Evolutionary conservation across 2,329 filamentous ascomycete species (phyloP), one percentile per base, ranked within the genome.

Genomic region (Ceratocystis papillata): DNA sequence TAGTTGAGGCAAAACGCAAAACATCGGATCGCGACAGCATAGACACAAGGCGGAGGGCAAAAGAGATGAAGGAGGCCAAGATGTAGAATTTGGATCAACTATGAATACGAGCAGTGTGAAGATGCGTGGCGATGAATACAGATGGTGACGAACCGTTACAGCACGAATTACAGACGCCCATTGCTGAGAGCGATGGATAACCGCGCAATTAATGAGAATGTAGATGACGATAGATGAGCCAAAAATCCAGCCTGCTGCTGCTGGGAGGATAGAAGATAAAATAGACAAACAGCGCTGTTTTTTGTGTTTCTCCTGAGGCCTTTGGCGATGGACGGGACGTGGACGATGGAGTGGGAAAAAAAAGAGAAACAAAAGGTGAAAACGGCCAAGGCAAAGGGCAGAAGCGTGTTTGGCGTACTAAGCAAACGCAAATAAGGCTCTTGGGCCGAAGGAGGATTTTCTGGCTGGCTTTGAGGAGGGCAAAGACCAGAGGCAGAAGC

Each of bases 121-220:
- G 17, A 25, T 53, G 48, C 8, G 37, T 41, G 12, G 3, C 37
- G 37, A 41, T 41, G 17, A 25, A 22, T 53, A 53, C 12, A 20
- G 48, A 22, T 8, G 12, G 20, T 20, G 28, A 68, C 71, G 57
- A 69, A 77, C 76, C 76, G 74, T 81, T 81, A 75, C 83, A 86
- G 77, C 83, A 86, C 70, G 81, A 83, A 70, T 81, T 83, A 75
- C 79, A 80, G 76, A 81, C 82, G 77, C 79, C 84, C 84, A 87
- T 87, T 76, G 77, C 72, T 64, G 55, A 65, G 33, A 25, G 45
- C 50, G 28, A 37, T 20, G 59, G 46, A 59, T 33, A 53, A 59
- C 41, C 46, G 64, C 67, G 64, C 65, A 67, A 67, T 67, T 28
- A 41, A 63, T 28, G 28, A 41, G 65, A 50, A 63, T 45, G 45